Conservation (phyloP, 129 eudicot genomes). For the Artemisia tridentata region DNA sequence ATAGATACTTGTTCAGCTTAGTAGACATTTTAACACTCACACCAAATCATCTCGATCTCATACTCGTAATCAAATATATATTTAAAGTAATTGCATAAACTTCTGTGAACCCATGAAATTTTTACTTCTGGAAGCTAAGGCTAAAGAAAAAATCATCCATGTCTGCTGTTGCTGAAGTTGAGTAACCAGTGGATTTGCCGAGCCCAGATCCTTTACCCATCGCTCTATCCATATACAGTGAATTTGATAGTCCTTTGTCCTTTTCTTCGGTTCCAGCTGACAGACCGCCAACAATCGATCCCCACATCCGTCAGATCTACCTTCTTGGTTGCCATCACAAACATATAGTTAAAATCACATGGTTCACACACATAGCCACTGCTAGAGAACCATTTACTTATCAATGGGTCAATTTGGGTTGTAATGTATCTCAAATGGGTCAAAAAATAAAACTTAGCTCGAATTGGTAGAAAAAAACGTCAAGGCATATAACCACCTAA, state of each 20-base stretch:
- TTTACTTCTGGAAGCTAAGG: conserved; percentile 61
- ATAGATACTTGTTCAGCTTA: conserved; percentile 8
- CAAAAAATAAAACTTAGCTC: too few species aligned
- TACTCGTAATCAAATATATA: conserved; percentile 7
- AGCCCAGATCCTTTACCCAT: conserved; percentile 52
- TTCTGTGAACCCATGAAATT: neutral
- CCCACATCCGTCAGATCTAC: conserved; percentile 83
- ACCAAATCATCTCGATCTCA: conserved; percentile 6
- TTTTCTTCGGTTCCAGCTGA: conserved; percentile 59
- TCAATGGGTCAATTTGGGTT: neutral
- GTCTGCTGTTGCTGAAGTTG: conserved; percentile 35
- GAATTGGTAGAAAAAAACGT: too few species aligned
- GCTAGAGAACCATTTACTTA: neutral
- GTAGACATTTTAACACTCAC: conserved; percentile 11
- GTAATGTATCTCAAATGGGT: too few species aligned
- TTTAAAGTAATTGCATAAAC: conserved; percentile 3
- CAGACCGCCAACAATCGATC: conserved; percentile 78
- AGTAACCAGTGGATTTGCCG: too few species aligned
- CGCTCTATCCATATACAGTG: conserved; percentile 65
- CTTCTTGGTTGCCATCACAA: conserved; percentile 69
- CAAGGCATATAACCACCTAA: too few species aligned
- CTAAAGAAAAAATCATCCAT: conserved; percentile 60
- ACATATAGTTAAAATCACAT: neutral
- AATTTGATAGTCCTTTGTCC: conserved; percentile 51
- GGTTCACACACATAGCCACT: too few species aligned